Base-by-base conservation (phyloP, 345 rosid species). In the Erucastrum elatum region DNA sequence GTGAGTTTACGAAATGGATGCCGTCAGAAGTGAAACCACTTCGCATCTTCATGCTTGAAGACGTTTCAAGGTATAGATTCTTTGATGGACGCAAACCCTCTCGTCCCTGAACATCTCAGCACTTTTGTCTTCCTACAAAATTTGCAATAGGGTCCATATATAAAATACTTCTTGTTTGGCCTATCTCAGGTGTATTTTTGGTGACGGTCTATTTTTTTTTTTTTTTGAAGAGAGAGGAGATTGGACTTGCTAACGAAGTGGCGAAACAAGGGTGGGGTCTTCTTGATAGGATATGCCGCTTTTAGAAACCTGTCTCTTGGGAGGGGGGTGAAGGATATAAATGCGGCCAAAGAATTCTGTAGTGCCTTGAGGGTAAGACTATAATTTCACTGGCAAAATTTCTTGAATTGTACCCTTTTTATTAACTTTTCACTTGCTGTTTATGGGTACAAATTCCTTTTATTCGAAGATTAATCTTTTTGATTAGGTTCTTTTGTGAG, bases 1-100 rank as follows among this genome's bases (percentile, higher is more conserved):
- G 85, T 83, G 99, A 96, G 82, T 96, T 96, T 82, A 71, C 79
- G 81, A 96, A 96, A 86, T 96, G 99, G 99, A 89, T 74, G 70
- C 99, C 99, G 74, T 86, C 88, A 66, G 99, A 96, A 85, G 86
- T 87, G 29, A 96, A 96, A 84, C 87, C 91, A 25, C 88, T 96
- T 70, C 94, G 94, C 61, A 86, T 93, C 73, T 93, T 81, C 86
- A 96, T 96, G 99, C 79, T 96, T 78, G 99, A 93, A 84, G 99
- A 96, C 70, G 96, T 93, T 39, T 83, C 98, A 25, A 91, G 98
- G 99, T 95, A 78, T 41, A 49, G 5, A 73, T 66, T 66, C 25
- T 72, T 66, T 75, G 55, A 37, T 63, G 10, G 17, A 51, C 70
- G 41, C 56, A 49, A 46, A 9, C 56, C 55, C 70, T 49, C 56